Percentiles rank a stretch among this genome's conserved stretches.
Conservation (phyloP, 768 basidiomycete genomes). For the Mycena rebaudengoi region DNA sequence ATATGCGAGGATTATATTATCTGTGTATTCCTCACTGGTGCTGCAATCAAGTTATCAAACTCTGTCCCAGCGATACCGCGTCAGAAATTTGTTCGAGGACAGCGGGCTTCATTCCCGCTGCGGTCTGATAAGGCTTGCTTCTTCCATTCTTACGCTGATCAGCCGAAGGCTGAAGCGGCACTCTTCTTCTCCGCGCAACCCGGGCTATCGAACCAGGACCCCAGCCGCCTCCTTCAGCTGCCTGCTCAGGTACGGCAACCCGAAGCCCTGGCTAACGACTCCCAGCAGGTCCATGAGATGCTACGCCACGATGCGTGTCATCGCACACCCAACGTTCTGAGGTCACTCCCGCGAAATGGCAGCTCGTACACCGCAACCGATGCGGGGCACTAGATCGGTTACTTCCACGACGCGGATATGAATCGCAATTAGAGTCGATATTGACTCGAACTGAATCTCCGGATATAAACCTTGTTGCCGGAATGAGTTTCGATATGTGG, state of each 20-base stretch:
- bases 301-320: slow-evolving; percentile 14
- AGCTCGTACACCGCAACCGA: slow-evolving; percentile 21
- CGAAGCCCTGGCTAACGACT: slow-evolving; percentile 4
- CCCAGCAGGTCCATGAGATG: not conserved
- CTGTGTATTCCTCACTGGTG: slow-evolving; percentile 16
- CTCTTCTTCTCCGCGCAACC: slow-evolving; percentile 28
- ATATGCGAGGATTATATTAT: slow-evolving; percentile 26
- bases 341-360: slow-evolving; percentile 23
- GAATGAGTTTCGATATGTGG: slow-evolving; percentile 19
- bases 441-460: slow-evolving; percentile 25
- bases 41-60: slow-evolving; percentile 12
- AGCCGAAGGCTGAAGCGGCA: slow-evolving; percentile 22
- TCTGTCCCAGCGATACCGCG: not conserved
- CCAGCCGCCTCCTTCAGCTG: not conserved
- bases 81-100: slow-evolving; percentile 22
- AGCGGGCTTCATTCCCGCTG: slow-evolving; percentile 23
- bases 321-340: slow-evolving; percentile 6
- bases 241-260: slow-evolving; percentile 12
- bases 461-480: slow-evolving; percentile 30
- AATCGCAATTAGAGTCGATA: slow-evolving; percentile 13
- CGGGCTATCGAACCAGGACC: slow-evolving; percentile 10
- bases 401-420: slow-evolving; percentile 26
- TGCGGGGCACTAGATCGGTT: slow-evolving; percentile 17
- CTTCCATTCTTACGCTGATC: slow-evolving; percentile 26
- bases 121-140: slow-evolving; percentile 28